Evolutionary conservation across 2,329 filamentous ascomycete genomes (phyloP).

Genomic region (Cladophialophora yegresii): DNA sequence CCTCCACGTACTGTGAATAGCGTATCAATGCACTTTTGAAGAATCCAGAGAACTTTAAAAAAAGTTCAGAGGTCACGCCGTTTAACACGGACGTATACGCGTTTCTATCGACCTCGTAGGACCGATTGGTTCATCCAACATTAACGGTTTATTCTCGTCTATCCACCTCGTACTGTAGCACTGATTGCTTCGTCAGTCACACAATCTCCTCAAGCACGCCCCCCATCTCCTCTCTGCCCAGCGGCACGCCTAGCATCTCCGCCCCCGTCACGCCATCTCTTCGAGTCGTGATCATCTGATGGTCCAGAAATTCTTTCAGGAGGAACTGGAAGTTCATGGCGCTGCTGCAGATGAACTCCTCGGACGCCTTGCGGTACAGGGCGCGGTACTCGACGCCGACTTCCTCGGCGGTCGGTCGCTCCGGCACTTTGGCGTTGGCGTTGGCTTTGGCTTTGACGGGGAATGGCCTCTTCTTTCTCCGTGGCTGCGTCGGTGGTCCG

Average conservation of each 20-base stretch:
- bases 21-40: too few species aligned
- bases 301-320: slow-evolving; percentile 96
- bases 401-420: slow-evolving; percentile 39
- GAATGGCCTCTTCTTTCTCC: neutral
- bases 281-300: slow-evolving; percentile 90
- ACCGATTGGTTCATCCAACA: too few species aligned
- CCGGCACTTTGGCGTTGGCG: neutral
- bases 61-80: too few species aligned
- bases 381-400: slow-evolving; percentile 83
- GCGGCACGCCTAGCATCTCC: slow-evolving; percentile 81
- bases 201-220: slow-evolving; percentile 61
- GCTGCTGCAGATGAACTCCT: slow-evolving; percentile 95
- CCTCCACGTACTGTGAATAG: too few species aligned
- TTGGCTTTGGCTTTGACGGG: neutral
- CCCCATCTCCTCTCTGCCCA: slow-evolving; percentile 85
- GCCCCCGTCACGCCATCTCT: slow-evolving; percentile 79
- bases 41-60: too few species aligned
- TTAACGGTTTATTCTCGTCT: too few species aligned
- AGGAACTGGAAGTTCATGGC: slow-evolving; percentile 94
- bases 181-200: neutral
- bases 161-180: neutral
- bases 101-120: too few species aligned
- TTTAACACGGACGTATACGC: too few species aligned
- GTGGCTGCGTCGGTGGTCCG: neutral
- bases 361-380: slow-evolving; percentile 90